Base-by-base conservation (phyloP, 2,329 filamentous ascomycete genomes). In the Boeremia exigua region DNA sequence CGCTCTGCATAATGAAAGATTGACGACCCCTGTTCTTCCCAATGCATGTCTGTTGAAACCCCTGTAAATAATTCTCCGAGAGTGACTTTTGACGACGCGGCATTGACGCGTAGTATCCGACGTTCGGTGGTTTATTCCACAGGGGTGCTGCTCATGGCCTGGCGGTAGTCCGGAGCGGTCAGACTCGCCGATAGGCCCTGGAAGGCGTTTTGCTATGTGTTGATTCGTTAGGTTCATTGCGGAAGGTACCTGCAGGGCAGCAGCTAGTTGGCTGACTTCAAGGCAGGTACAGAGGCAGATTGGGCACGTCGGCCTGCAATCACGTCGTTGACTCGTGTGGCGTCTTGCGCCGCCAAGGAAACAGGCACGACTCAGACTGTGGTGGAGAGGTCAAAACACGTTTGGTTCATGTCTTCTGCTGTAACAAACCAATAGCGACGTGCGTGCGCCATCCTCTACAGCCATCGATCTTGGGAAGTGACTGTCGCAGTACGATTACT, bases 1-100 rank as follows among this genome's bases (percentile, higher is more conserved):
- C 44, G 28, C 43, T 53, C 33, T 42, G 54, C 54, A 49, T 57
- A 53, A 57, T 57, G 49, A 49, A 57, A 57, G 27, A 52, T 17
- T 57, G 30, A 57, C 19, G 39, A 57, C 48, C 48, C 53, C 43
- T 51, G 47, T 43, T 42, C 15, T 25, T 51, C 47, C 47, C 43
- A 32, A 48, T 44, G 53, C 53, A 29, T 43, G 32, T 28, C 48
- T 36, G 27, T 42, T 43, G 19, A 14, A 17, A 30, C 19, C 32
- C 23, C 43, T 32, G 25, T 32, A 12, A 23, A 25, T 15, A 28
- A 34, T 48, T 34, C 32, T 42, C 29, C 42, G 30, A 40, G 6
- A 6, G 12, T 28, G 34, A 9, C 23, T 23, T 7, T 46, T 19
- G 42, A 12, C 19, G 15, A 27, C 29, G 42, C 30, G 36, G 43